A percentile compares a stretch with the other conserved stretches of the same genome.
phyloP scores from a whole-genome alignment of 2,329 filamentous ascomycete genomes.

The Ophiostoma fasciatum region DNA sequence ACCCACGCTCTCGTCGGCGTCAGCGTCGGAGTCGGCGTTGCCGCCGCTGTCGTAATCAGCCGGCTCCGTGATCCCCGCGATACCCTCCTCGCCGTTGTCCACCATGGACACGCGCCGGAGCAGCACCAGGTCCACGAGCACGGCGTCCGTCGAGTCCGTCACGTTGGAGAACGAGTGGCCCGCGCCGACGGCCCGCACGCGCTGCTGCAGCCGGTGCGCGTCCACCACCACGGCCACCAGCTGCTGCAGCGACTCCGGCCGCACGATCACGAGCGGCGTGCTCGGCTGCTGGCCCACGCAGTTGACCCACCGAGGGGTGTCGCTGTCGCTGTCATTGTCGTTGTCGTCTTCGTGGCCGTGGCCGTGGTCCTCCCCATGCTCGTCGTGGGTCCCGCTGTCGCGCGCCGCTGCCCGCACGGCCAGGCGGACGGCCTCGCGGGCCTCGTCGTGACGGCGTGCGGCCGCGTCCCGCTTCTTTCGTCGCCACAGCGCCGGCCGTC shows the following conservation, averaged over 20 bases:
- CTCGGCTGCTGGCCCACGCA: conserved; percentile 13
- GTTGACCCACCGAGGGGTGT: conserved; percentile 10
- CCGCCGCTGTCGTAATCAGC: not conserved
- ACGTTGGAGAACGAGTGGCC: conserved; percentile 17
- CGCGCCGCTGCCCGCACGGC: conserved; percentile 5
- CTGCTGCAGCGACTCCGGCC: conserved; percentile 12
- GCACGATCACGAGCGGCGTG: conserved; percentile 10
- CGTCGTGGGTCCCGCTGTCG: no score
- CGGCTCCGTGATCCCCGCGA: conserved; percentile 6
- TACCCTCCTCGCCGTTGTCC: conserved; percentile 11
- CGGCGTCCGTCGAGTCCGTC: conserved; percentile 10
- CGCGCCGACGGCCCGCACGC: conserved; percentile 15
- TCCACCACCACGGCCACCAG: conserved; percentile 13
- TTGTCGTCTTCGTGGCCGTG: not conserved
- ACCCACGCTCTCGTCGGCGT: not conserved
- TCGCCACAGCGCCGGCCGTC: no score
- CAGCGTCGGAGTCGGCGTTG: not conserved
- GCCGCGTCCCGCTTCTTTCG: no score
- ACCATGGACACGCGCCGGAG: conserved; percentile 11
- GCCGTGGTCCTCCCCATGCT: not conserved
- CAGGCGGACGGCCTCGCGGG: conserved; percentile 5
- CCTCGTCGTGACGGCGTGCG: no score
- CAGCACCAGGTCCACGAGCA: conserved; percentile 11
- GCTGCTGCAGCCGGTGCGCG: conserved; percentile 9
- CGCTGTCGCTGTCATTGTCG: not conserved